Conservation (phyloP, 2,329 filamentous ascomycete genomes). For the Ilyonectria robusta region DNA sequence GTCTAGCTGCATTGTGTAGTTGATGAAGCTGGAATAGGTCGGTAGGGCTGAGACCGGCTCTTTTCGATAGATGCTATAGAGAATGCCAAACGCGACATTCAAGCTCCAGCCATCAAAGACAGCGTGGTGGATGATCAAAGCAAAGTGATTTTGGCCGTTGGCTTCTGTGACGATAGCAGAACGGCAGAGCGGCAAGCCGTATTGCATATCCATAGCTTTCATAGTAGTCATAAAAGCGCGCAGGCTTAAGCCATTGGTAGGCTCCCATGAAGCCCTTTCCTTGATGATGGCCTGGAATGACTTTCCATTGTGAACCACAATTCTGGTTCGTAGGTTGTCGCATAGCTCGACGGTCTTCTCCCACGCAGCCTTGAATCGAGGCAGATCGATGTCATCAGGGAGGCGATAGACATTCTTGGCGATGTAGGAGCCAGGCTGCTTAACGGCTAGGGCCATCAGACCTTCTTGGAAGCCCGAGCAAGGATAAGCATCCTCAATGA, state of each 20-base stretch:
- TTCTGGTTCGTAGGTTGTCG: slow-evolving; percentile 7
- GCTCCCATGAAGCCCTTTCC: background rate
- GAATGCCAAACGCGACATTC: background rate
- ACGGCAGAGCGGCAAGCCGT: slow-evolving; percentile 4
- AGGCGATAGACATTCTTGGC: slow-evolving; percentile 4
- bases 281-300: slow-evolving; percentile 1
- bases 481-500: slow-evolving; percentile 45
- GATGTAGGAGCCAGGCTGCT: slow-evolving; percentile 17
- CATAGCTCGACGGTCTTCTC: background rate
- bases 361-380: slow-evolving; percentile 3
- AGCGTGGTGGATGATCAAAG: slow-evolving; percentile 9
- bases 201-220: slow-evolving; percentile 1
- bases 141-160: background rate
- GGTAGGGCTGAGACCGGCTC: background rate
- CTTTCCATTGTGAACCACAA: background rate
- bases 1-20: slow-evolving; percentile 5
- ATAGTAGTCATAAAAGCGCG: background rate
- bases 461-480: slow-evolving; percentile 15
- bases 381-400: background rate
- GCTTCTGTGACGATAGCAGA: background rate
- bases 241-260: background rate
- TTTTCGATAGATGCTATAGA: background rate
- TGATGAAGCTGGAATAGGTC: slow-evolving; percentile 17
- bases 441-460: slow-evolving; percentile 9
- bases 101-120: slow-evolving; percentile 19